Base-by-base conservation (phyloP, 176 grass and related monocot species). In the Chrysopogon serrulatus region DNA sequence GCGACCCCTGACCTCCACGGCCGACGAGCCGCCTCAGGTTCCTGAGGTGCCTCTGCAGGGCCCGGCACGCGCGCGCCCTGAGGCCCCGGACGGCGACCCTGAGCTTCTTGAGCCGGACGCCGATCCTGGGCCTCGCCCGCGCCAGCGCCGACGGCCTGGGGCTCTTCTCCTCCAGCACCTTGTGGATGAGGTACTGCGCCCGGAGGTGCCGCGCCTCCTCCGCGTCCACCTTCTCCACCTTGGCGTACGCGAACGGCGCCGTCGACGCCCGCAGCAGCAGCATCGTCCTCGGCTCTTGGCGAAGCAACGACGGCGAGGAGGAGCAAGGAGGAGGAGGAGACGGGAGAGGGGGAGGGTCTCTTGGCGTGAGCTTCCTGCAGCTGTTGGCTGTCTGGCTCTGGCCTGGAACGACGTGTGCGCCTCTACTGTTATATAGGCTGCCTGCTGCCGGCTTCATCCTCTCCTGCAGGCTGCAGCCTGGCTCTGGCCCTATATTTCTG, bases 141-240 rank as follows among this genome's bases (percentile, higher is more conserved):
- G 80, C 27, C 49, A 51, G 59, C 44, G 31, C 43, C 72, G 77
- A 18, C 39, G 79, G 76, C 14, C 54, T 24, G 13, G 89, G 21
- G 43, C 40, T 47, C n/a, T 76, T 76, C 62, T 77, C 73, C 53
- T 91, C 86, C 34, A 97, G 80, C 43, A 91, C 80, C 82, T 93
- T 98, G 54, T 89, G 67, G 79, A 98, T 95, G 84, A 94, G 76
- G 82, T 89, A 87, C 85, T 86, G 92, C 72, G 90, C 92, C 84
- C 78, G 89, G 43, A 76, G 59, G 74, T 89, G 90, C 53, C 69
- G 54, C 34, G 76, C 83, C 73, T 94, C 92, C 0, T 89, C 88
- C 26, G 88, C 69, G 64, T 92, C 84, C 65, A 91, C 79, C 82
- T 98, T 97, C 23, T 89, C 90, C 64, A 95, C 64, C 78, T 86